Evolutionary conservation across 805 yeast genomes (phyloP), one percentile per base, ranked within the genome.

Genomic region (Starmerella potacharoeniae): DNA sequence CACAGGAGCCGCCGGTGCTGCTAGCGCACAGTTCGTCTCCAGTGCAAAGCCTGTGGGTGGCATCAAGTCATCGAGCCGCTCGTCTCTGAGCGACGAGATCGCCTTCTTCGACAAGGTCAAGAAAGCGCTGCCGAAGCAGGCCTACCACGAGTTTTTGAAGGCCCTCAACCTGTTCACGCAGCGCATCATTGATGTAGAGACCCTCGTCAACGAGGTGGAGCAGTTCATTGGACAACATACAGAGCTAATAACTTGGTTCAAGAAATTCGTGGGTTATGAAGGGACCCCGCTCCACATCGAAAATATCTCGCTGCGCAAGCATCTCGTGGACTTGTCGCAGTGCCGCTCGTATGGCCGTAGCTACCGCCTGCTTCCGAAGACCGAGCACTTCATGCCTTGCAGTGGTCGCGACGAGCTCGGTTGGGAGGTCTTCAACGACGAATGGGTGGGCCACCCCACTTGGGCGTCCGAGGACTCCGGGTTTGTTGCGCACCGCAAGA

Each of bases 391-490:
- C 65, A 89, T 89, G 95, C 97, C 97, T 28, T 91, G 97, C 64
- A 86, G 95, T 9, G 98, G 98, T 16, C 81, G 99, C 64, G 99
- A 93, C 70, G 97, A 91, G 64, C 86, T 93, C 90, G 93, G 98
- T 68, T 91, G 97, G 97, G 97, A 91, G 66, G 96, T 93, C 14
- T 77, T 93, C 63, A 93, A 93, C 69, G 98, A 93, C 69, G 97
- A 91, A 70, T 93, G 97, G 97, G 97, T 93, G 37, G 96, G 97
- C 6, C 97, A 93, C 70, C 99, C 99, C 28, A 95, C 96, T n/a
- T 93, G 99, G 99, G 98, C 97, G 4, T 91, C 97, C 0, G 99
- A 93, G 69, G 99, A 93, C 69, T 86, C 96, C 11, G 99, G 98
- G 0, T 93, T 91, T 65, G 90, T 93, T 67, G 96, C 98, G n/a